phyloP scores from a whole-genome alignment of 1,284 basidiomycete genomes.

The Rhodofomes roseus region DNA sequence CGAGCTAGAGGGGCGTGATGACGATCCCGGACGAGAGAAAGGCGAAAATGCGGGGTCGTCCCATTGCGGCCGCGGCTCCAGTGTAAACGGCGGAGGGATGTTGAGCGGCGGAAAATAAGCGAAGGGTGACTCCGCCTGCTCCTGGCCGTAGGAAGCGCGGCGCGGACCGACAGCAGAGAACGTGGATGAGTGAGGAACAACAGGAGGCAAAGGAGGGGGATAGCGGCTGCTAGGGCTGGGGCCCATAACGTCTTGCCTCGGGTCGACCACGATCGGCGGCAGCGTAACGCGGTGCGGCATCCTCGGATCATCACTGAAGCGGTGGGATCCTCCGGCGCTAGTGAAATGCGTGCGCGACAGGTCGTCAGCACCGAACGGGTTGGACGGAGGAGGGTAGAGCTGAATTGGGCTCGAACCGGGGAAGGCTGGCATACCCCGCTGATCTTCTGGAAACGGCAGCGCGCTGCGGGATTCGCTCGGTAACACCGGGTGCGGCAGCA shows the following conservation, averaged over 20 bases:
- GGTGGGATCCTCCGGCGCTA: slow-evolving; percentile 5
- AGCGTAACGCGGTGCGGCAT: slow-evolving; percentile 14
- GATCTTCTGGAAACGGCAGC: not conserved
- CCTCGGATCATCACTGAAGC: slow-evolving; percentile 2
- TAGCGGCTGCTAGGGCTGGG: not conserved
- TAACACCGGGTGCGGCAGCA: slow-evolving; percentile 9
- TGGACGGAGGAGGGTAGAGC: slow-evolving; percentile 6
- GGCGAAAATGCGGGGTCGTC: slow-evolving; percentile 36
- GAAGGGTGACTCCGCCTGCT: slow-evolving; percentile 30
- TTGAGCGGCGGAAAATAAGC: slow-evolving; percentile 41
- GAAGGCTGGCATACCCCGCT: not conserved
- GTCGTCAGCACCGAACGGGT: slow-evolving; percentile 22
- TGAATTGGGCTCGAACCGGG: not conserved
- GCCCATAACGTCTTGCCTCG: slow-evolving; percentile 4
- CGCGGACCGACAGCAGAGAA: slow-evolving; percentile 7
- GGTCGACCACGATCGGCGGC: slow-evolving; percentile 21
- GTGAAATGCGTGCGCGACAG: slow-evolving; percentile 13
- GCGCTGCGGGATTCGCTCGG: slow-evolving; percentile 3
- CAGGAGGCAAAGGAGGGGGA: slow-evolving; percentile 2
- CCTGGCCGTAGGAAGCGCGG: not conserved
- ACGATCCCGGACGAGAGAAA: slow-evolving; percentile 21
- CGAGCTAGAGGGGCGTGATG: slow-evolving; percentile 13
- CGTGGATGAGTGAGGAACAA: slow-evolving; percentile 2
- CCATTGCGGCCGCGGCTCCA: slow-evolving; percentile 67
- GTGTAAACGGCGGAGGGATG: slow-evolving; percentile 58